A percentile compares a stretch with the other conserved stretches of the same genome.
Conservation (phyloP, 345 rosid species). For the thale cress (Arabidopsis thaliana) region DNA sequence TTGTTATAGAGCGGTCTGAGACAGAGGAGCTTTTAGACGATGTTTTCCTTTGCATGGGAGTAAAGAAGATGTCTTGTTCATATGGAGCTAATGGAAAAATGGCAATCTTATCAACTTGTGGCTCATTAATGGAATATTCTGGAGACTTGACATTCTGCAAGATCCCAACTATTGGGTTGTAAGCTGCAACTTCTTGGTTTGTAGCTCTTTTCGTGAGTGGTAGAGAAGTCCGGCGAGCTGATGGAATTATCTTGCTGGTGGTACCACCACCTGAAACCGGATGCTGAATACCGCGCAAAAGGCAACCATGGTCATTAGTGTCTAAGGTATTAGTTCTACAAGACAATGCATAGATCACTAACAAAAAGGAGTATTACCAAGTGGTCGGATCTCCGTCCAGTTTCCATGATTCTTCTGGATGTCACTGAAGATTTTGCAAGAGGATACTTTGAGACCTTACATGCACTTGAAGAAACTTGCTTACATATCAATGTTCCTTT, state of each 20-base stretch:
- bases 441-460: constrained; percentile 48
- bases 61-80: constrained; percentile 55
- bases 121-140: constrained; percentile 85
- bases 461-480: constrained; percentile 53
- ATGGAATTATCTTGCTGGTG: constrained; percentile 45
- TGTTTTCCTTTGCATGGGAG: constrained; percentile 41
- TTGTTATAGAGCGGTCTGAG: constrained; percentile 62
- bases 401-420: constrained; percentile 49
- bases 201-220: constrained; percentile 52
- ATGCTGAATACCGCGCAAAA: constrained; percentile 50
- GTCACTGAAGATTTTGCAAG: constrained; percentile 42
- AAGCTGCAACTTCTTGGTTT: constrained; percentile 26
- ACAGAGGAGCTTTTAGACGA: constrained; percentile 62
- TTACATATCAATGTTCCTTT: constrained; percentile 71
- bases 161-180: constrained; percentile 50
- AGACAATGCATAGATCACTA: not conserved
- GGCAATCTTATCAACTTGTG: constrained; percentile 82
- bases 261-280: constrained; percentile 49
- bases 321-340: not conserved
- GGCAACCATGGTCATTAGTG: not conserved
- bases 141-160: constrained; percentile 67
- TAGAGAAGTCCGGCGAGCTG: constrained; percentile 76
- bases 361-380: constrained; percentile 47
- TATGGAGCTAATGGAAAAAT: constrained; percentile 83
- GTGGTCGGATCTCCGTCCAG: constrained; percentile 51